Percentiles rank a stretch among this genome's conserved stretches.
Conservation (phyloP, 169 alveolate genomes). For the Cryptosporidium meleagridis region DNA sequence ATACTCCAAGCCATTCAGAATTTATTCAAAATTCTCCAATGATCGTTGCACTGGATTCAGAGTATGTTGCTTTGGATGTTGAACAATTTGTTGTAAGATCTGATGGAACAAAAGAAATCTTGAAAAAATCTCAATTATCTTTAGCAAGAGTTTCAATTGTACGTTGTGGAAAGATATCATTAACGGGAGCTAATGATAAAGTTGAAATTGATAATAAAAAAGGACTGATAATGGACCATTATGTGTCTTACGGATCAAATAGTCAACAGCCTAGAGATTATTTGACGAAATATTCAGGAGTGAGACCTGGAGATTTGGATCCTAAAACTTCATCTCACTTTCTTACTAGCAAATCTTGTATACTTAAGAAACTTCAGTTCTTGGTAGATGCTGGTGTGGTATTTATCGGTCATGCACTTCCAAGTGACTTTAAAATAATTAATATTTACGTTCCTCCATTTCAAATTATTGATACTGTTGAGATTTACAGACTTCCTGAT, state of each 20-base stretch:
- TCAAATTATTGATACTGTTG: conserved; percentile 84
- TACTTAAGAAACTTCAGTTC: conserved; percentile 82
- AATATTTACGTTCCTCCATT: conserved; percentile 83
- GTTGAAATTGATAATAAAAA: background rate
- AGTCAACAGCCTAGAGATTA: conserved; percentile 83
- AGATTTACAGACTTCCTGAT: conserved; percentile 83
- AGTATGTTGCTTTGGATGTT: conserved; percentile 77
- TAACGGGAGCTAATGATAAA: background rate
- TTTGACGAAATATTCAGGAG: conserved; percentile 85
- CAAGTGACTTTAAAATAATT: conserved; percentile 83
- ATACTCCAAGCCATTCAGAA: background rate
- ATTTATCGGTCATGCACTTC: conserved; percentile 85
- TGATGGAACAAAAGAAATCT: conserved; percentile 75
- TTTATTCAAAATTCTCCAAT: conserved; percentile 37
- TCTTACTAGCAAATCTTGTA: conserved; percentile 81
- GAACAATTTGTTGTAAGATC: conserved; percentile 76
- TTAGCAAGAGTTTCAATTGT: conserved; percentile 75
- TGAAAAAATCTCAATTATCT: conserved; percentile 73
- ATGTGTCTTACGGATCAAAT: conserved; percentile 78
- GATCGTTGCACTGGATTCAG: conserved; percentile 78
- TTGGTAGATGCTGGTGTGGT: conserved; percentile 81
- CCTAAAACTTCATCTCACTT: conserved; percentile 82
- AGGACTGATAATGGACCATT: conserved; percentile 81
- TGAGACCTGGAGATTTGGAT: conserved; percentile 84
- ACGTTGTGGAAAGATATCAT: conserved; percentile 19